Base-by-base conservation (phyloP, 257 asterid species). In the Linaria vulgaris region DNA sequence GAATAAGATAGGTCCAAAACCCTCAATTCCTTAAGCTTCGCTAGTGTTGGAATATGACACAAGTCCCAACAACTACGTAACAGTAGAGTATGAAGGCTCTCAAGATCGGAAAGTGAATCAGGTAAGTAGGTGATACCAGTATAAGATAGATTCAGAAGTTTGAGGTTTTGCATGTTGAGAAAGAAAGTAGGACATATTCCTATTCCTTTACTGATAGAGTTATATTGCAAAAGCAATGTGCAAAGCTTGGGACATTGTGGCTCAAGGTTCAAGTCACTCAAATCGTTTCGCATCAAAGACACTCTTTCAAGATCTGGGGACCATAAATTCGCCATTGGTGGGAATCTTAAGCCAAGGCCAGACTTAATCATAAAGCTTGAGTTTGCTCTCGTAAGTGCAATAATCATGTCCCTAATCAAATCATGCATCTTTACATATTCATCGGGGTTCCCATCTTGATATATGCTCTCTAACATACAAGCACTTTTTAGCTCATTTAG, bases 381-480 rank as follows among this genome's bases (percentile, higher is more conserved):
- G 54, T 31, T 72, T 6, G 12, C 72, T 41, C 67, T 49, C 38
- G 76, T 77, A 22, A 72, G 61, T 1, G 70, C 70, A 50, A 77
- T 64, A 0, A 68, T 74, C 77, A 75, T 75, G 64, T 79, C 78
- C 56, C 81, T 64, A 44, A 81, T 81, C 22, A 78, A 81, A 25
- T 78, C 81, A 39, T 81, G 86, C 76, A 81, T 77, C 70, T 78
- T 78, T 14, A 81, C 83, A 34, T 3, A 34, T 34, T 34, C 41
- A 34, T 7, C 9, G 10, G 41, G 41, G 41, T 59, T 81, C 1
- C 79, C 69, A 22, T 76, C 79, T 48, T 71, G 79, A 22, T 74
- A 81, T 17, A 77, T 78, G 11, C 67, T 75, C 69, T 80, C 86
- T 69, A 80, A 61, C 72, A 80, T 74, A 62, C 83, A 80, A 0